These are phyloP conservation scores for Chernovozyma aurita DNA, from an alignment of 1,139 yeast species.

Conservation along the genomic window DNA sequence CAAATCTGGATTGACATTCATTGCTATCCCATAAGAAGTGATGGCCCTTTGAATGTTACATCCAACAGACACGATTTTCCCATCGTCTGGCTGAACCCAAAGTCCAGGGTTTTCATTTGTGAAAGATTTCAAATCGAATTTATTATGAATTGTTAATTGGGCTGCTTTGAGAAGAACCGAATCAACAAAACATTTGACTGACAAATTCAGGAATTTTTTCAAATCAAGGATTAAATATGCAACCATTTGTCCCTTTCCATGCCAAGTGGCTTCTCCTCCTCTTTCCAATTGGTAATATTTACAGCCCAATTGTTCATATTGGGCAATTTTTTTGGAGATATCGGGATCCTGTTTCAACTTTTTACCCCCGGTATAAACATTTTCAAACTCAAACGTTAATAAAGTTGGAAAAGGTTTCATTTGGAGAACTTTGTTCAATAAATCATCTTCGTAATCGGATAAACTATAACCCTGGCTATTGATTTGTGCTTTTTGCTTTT, in stretches of 20 bases:
- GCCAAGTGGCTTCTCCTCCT: constrained; percentile 98
- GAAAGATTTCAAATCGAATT: constrained; percentile 39
- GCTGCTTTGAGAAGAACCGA: constrained; percentile 63
- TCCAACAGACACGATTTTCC: constrained; percentile 87
- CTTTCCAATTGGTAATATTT: constrained; percentile 69
- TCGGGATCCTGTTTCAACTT: constrained; percentile 55
- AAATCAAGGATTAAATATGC: constrained; percentile 80
- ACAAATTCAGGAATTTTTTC: constrained; percentile 50
- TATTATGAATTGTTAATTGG: constrained; percentile 44
- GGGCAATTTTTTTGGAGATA: constrained; percentile 26
- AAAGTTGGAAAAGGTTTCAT: constrained; percentile 62
- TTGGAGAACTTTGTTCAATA: constrained; percentile 39
- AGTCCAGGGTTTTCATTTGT: constrained; percentile 79
- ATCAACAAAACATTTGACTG: constrained; percentile 72
- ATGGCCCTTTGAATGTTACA: constrained; percentile 79
- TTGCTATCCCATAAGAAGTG: constrained; percentile 85
- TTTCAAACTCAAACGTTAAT: constrained; percentile 75
- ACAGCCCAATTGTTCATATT: constrained; percentile 39
- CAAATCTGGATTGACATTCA: constrained; percentile 74
- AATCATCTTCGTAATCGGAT: constrained; percentile 42
- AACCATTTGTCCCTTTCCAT: constrained; percentile 92
- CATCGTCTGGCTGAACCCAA: constrained; percentile 51
- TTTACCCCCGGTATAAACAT: constrained; percentile 87
- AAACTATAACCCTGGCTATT: constrained; percentile 36
- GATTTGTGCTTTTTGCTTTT: constrained; percentile 32